phyloP scores from a whole-genome alignment of 2,329 filamentous ascomycete species.

The Peltaster fructicola region DNA sequence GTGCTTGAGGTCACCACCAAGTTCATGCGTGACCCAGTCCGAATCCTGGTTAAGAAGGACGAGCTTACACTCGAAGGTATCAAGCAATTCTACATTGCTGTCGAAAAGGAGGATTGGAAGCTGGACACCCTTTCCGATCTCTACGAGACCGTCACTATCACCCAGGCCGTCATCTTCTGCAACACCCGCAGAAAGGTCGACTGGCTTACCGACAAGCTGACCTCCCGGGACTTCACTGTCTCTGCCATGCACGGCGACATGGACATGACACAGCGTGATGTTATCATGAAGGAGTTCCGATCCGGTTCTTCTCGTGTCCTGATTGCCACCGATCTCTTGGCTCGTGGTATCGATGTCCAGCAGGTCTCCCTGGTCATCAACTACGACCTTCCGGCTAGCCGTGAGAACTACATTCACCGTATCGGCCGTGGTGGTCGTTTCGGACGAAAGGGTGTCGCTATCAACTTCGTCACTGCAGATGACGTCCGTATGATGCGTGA shows the following conservation, averaged over 20 bases:
- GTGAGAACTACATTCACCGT: slow-evolving; percentile 98
- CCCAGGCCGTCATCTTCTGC: slow-evolving; percentile 98
- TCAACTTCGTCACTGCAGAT: slow-evolving; percentile 98
- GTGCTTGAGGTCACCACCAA: slow-evolving; percentile 98
- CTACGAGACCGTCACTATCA: slow-evolving; percentile 96
- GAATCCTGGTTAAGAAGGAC: slow-evolving; percentile 95
- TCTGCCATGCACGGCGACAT: slow-evolving; percentile 99
- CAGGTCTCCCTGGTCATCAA: slow-evolving; percentile 98
- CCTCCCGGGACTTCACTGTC: slow-evolving; percentile 84
- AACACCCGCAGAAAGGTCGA: slow-evolving; percentile 98
- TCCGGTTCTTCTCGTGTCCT: slow-evolving; percentile 91
- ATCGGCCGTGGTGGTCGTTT: slow-evolving; percentile 93
- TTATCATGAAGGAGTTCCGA: slow-evolving; percentile 98
- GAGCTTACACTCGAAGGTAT: slow-evolving; percentile 93
- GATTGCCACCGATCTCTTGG: slow-evolving; percentile 96
- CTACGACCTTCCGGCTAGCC: slow-evolving; percentile 93
- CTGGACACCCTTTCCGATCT: slow-evolving; percentile 97
- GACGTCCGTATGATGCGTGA: slow-evolving; percentile 97
- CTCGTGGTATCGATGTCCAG: slow-evolving; percentile 95
- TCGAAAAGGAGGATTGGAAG: slow-evolving; percentile 99
- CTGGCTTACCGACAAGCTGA: slow-evolving; percentile 98
- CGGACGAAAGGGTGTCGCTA: slow-evolving; percentile 93
- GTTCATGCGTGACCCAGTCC: slow-evolving; percentile 97
- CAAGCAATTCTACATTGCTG: slow-evolving; percentile 98
- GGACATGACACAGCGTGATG: slow-evolving; percentile 94